Evolutionary conservation across 2,329 filamentous ascomycete species (phyloP).

Genomic region (Colletotrichum karsti): DNA sequence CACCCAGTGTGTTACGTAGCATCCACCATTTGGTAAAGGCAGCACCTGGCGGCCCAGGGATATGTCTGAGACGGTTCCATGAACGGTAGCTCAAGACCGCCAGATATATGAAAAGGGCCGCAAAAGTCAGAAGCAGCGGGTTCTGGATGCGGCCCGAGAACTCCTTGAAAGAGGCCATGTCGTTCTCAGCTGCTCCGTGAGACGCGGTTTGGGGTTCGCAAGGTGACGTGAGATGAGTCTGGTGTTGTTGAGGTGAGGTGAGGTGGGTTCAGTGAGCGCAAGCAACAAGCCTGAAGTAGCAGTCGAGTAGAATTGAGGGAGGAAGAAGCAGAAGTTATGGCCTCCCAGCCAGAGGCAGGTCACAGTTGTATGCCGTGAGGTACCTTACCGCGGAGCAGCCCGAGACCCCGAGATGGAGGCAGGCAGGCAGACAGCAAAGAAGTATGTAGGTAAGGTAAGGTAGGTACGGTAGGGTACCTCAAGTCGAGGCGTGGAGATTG

Average conservation of each 20-base stretch:
- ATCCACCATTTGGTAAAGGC: slow-evolving; percentile 44
- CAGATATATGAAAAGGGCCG: slow-evolving; percentile 19
- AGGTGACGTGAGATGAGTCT: background rate
- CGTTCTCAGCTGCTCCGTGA: background rate
- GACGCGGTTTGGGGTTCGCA: background rate
- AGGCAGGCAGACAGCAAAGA: background rate
- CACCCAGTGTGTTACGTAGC: slow-evolving; percentile 34
- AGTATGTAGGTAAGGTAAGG: background rate
- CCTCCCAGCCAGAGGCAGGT: no score
- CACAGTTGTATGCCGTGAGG: no score
- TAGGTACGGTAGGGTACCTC: no score
- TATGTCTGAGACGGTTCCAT: slow-evolving; percentile 44
- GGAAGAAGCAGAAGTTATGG: background rate
- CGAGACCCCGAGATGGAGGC: background rate
- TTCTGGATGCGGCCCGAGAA: slow-evolving; percentile 3
- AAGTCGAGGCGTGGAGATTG: no score
- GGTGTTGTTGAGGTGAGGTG: background rate
- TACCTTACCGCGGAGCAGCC: background rate
- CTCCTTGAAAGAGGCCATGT: slow-evolving; percentile 2
- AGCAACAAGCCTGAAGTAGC: background rate
- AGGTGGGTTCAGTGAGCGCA: background rate
- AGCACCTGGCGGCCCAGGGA: slow-evolving; percentile 43
- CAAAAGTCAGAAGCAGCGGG: slow-evolving; percentile 1
- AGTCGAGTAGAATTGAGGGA: background rate
- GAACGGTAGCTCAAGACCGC: slow-evolving; percentile 25